Base-by-base conservation (phyloP, 2,329 filamentous ascomycete genomes). In the Hypoxylon sp. region DNA sequence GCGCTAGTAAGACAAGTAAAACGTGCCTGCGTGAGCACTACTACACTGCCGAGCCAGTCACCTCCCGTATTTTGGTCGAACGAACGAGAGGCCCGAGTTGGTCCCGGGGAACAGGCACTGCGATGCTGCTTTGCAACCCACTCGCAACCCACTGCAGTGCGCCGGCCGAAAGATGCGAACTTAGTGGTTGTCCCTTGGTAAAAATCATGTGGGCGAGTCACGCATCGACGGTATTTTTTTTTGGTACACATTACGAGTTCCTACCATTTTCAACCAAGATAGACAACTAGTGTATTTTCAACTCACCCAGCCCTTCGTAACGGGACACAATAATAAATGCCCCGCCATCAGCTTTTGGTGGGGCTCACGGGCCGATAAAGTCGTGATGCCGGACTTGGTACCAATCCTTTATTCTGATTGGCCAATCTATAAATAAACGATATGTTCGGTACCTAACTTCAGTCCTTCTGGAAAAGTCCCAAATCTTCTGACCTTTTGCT, bases 21-120 rank as follows among this genome's bases (percentile, higher is more conserved):
- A 65, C 55, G 66, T 68, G 63, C 58, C 47, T 66, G 59, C 52
- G 63, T 69, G 66, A 65, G 63, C 66, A 58, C 59, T 59, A 58
- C 62, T 50, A 54, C 55, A 63, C 43, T 69, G 56, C 66, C 66
- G 66, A 56, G 47, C 66, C 66, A 66, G 59, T 66, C 47, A 66
- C 8, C 51, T 52, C 19, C 51, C 58, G 58, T 59, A 65, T 50
- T 48, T 25, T 53, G 21, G 56, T 61, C 59, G 47, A 67, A 64
- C 52, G 34, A 65, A 64, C 67, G 41, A 69, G 43, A 63, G 60
- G 52, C 48, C 52, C 46, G 48, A 43, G 63, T 53, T 56, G 29
- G 63, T 62, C 64, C 67, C 67, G 61, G 37, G 57, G 47, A 58
- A 67, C 57, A 64, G 67, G 67, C 61, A 69, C 67, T 52, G 34